Base-by-base conservation (phyloP, 257 asterid species). In the Solanum bulbocastanum region DNA sequence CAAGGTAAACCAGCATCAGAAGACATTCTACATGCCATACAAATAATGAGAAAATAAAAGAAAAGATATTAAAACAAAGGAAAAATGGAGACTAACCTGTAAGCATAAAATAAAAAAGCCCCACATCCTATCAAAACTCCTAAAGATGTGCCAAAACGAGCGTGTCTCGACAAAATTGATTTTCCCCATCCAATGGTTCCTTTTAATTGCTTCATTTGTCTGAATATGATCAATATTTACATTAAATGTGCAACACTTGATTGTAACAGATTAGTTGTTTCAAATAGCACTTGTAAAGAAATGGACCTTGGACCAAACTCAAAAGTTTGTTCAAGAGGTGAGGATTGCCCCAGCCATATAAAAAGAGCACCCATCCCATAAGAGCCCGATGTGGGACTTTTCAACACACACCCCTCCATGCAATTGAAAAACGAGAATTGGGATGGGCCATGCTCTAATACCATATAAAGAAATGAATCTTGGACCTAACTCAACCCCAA, bases 121-220 rank as follows among this genome's bases (percentile, higher is more conserved):
- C 99, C 99, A 97, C 99, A 97, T 96, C 91, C 99, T 93, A 83
- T 96, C 98, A 8, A 73, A 93, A 90, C 99, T 97, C 92, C 99
- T 93, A 92, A 93, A 95, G 72, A 93, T 87, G 93, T 96, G 98
- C 95, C 95, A 94, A 92, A 90, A 96, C 4, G 99, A 92, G 84
- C 99, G 98, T 65, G 92, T 96, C 94, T 97, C 99, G 25, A 95
- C 98, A 87, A 97, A 97, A 90, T 97, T 97, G 86, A 92, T 94
- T 89, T 96, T 97, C 62, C 99, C 99, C 72, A 94, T 93, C 99
- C 98, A 96, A 39, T 92, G 91, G 85, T 93, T 93, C 89, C 92
- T 93, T 89, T 88, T 92, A 44, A 37, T 91, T 93, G 93, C 86
- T 88, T 82, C 92, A 83, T 27, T 87, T 87, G 87, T 96, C 99